These are phyloP conservation scores for Hydnomerulius pinastri DNA, from an alignment of 768 basidiomycete genomes.

Conservation along the genomic window DNA sequence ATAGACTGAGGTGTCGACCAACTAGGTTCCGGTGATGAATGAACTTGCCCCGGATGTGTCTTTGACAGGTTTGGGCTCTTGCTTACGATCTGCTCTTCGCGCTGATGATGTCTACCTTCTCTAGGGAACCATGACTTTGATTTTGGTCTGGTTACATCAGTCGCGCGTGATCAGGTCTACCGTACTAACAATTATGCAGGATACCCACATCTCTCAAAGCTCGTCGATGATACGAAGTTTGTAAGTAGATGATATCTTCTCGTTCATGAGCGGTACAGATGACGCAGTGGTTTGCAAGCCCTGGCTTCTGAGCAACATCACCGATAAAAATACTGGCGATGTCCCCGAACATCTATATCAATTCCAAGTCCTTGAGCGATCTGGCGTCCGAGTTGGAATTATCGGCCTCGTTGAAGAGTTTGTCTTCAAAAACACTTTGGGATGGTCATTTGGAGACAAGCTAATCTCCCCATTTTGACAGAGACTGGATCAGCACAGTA, in stretches of 20 bases:
- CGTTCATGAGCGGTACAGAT: too few relatives aligned
- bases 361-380: conserved; percentile 67
- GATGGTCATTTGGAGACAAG: not conserved
- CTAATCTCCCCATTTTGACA: conserved; percentile 27
- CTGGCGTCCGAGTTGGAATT: conserved; percentile 72
- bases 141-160: conserved; percentile 51
- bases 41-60: conserved; percentile 77
- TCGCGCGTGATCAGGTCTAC: not conserved
- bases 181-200: conserved; percentile 37
- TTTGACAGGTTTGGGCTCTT: conserved; percentile 62
- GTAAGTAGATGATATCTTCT: conserved; percentile 41
- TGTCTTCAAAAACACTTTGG: conserved; percentile 9
- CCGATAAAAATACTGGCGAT: conserved; percentile 62
- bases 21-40: conserved; percentile 84
- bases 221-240: conserved; percentile 74
- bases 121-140: conserved; percentile 93
- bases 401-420: conserved; percentile 90
- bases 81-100: not conserved
- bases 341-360: conserved; percentile 64
- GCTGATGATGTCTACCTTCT: conserved; percentile 9
- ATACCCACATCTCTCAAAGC: conserved; percentile 63
- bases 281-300: conserved; percentile 48
- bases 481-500: conserved; percentile 89
- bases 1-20: conserved; percentile 1
- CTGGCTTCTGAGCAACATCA: conserved; percentile 88